Evolutionary conservation across 2,329 filamentous ascomycete species (phyloP).

Genomic region (Emergomyces orientalis): DNA sequence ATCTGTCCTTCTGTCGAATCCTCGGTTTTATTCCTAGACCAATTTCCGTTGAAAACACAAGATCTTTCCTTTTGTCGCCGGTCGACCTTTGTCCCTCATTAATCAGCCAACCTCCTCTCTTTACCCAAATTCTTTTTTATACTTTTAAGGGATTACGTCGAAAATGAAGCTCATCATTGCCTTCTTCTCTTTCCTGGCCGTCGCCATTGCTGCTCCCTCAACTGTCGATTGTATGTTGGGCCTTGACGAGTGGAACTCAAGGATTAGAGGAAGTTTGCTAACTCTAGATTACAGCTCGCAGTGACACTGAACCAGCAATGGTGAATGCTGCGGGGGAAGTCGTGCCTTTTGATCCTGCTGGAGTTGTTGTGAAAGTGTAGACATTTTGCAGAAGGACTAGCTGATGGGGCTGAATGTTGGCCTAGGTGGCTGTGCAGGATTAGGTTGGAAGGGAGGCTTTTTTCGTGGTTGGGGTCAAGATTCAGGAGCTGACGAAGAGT

Average conservation of each 20-base stretch:
- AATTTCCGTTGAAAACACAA: not conserved
- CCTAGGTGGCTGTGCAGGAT: not conserved
- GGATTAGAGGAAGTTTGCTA: not conserved
- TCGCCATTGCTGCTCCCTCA: conserved; percentile 14
- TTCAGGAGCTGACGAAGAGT: not conserved
- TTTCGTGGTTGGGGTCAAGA: not conserved
- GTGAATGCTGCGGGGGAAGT: conserved; percentile 12
- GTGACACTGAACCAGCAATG: conserved; percentile 15
- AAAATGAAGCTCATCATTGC: conserved; percentile 15
- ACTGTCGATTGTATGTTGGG: conserved; percentile 12
- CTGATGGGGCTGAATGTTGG: not conserved
- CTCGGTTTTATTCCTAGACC: not conserved
- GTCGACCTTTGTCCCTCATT: conserved; percentile 8
- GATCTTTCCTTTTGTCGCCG: conserved; percentile 10
- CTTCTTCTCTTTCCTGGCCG: conserved; percentile 13
- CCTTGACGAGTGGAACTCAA: too few relatives aligned
- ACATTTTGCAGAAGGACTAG: not conserved
- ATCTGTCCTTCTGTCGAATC: not conserved
- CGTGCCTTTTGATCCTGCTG: conserved; percentile 14
- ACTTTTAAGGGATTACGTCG: not conserved
- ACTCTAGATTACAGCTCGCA: conserved; percentile 7
- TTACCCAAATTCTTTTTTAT: not conserved
- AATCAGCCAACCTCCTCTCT: not conserved
- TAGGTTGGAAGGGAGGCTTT: not conserved
- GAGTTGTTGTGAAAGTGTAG: conserved; percentile 11